Evolutionary conservation across 1,284 basidiomycete species (phyloP), one percentile per base, ranked within the genome.

Genomic region (Apiotrichum brassicae): DNA sequence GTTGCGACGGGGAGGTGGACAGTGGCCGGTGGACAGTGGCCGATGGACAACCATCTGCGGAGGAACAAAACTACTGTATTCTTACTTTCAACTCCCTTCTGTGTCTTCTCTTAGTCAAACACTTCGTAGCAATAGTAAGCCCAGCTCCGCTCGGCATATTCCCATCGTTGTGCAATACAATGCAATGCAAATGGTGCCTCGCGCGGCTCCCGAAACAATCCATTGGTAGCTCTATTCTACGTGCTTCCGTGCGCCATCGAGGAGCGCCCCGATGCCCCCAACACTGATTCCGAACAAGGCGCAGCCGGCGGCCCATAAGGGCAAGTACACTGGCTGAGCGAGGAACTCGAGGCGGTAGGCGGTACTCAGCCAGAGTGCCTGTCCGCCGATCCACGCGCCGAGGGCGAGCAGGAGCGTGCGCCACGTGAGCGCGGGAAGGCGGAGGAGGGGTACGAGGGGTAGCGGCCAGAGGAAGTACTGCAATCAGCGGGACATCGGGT

Each of bases 401-500:
- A 82, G 51, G 44, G 80, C 78, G 3, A 69, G 43, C 3, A 76
- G n/a, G 0, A 76, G 76, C 11, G 77, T 74, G 16, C 63, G 48
- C 23, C 70, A 68, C 0, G 81, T 75, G 28, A 90, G 76, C 0
- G 71, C 65, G 0, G 94, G 69, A 14, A 76, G 78, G 0, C 88
- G 84, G 3, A 90, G 77, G 12, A 95, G 77, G 0, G 95, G 93
- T 0, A 98, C 73, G 54, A 98, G 82, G 55, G 92, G 83, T 7
- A 93, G 81, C 68, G 94, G 97, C 95, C 95, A 99, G 42, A 97
- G 78, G 73, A 97, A 98, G 75, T 99, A 99, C 85, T 98, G 73
- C 20, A 23, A 14, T 18, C n/a, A 44, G 18, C 30, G 35, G 25
- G 32, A n/a, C n/a, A n/a, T n/a, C n/a, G n/a, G n/a, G n/a, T n/a